Evolutionary conservation across 140 eudicot genomes (phyloP).

Genomic region (Ambrosia hybrid): DNA sequence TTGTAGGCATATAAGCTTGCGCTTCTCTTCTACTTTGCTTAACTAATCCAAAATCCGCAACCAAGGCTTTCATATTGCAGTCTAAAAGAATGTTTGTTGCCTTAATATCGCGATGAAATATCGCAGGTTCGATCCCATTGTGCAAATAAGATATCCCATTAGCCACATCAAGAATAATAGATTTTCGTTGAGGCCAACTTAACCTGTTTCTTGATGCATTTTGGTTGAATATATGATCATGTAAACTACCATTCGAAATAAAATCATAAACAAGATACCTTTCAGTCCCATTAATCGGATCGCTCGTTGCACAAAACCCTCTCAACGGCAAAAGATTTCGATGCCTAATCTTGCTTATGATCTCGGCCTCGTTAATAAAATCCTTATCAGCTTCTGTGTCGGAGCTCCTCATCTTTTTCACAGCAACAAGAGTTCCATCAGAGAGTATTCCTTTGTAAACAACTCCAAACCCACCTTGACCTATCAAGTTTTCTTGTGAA

Average conservation of each 20-base stretch:
- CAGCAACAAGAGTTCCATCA: slow-evolving; percentile 54
- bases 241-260: no score
- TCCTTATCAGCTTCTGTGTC: slow-evolving; percentile 51
- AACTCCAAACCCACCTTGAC: slow-evolving; percentile 56
- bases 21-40: slow-evolving; percentile 53
- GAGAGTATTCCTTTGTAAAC: slow-evolving; percentile 28
- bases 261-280: no score
- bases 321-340: slow-evolving; percentile 30
- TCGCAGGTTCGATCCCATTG: slow-evolving; percentile 65
- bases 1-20: slow-evolving; percentile 57
- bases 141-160: slow-evolving; percentile 67
- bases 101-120: neutral
- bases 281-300: slow-evolving; percentile 34
- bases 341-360: slow-evolving; percentile 51
- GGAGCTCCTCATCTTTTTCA: slow-evolving; percentile 45
- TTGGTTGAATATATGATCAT: slow-evolving; percentile 20
- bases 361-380: slow-evolving; percentile 61
- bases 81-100: slow-evolving; percentile 31
- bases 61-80: slow-evolving; percentile 52
- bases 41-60: slow-evolving; percentile 73
- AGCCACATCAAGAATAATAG: slow-evolving; percentile 62
- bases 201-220: slow-evolving; percentile 3
- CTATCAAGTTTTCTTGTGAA: slow-evolving; percentile 50
- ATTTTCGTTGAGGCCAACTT: slow-evolving; percentile 58
- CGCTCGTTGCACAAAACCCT: slow-evolving; percentile 59